Evolutionary conservation across 1,139 yeast genomes (phyloP), one percentile per base, ranked within the genome.

Genomic region (Magnusiomyces clavatus): DNA sequence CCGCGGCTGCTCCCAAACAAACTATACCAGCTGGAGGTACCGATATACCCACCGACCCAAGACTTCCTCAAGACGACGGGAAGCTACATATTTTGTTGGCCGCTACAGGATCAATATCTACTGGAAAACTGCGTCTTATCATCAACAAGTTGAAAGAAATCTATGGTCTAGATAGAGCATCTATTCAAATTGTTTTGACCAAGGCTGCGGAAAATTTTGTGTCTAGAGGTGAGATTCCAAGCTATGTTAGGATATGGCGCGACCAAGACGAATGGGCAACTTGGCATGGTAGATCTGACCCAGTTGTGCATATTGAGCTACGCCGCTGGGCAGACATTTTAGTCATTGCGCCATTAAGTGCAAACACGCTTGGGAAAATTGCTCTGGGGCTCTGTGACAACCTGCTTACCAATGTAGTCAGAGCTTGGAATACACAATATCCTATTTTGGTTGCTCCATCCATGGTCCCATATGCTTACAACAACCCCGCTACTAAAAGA

Each of bases 281-380:
- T 3, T 89, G 97, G 97, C 77, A 78, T 62, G 73, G 77, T 47
- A 77, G 97, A 58, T 79, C 88, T 49, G 97, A 89, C 68, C 96
- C 97, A 1, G 96, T 89, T 34, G 74, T 90, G 59, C 97, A 90
- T 68, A 89, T 89, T 61, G 97, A 90, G 69, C 74, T 90, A 55
- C 80, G 97, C 60, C 78, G 96, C 61, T 90, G 97, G 97, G 97
- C 97, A 0, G 96, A 90, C 69, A 83, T 90, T 36, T 74, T 90
- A 51, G 77, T 89, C 39, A 84, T 90, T 51, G 95, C 95, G 39
- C 97, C 97, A 2, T 71, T 89, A 57, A 84, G 95, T 13, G 96
- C 97, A 6, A 89, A 90, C 66, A 85, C 97, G 0, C 72, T 90
- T 51, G 84, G 96, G n/a, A 90, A 90, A 64, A 81, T 89, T 48